Base-by-base conservation (phyloP, 148 eudicot genomes). In the Spergularia marina region DNA sequence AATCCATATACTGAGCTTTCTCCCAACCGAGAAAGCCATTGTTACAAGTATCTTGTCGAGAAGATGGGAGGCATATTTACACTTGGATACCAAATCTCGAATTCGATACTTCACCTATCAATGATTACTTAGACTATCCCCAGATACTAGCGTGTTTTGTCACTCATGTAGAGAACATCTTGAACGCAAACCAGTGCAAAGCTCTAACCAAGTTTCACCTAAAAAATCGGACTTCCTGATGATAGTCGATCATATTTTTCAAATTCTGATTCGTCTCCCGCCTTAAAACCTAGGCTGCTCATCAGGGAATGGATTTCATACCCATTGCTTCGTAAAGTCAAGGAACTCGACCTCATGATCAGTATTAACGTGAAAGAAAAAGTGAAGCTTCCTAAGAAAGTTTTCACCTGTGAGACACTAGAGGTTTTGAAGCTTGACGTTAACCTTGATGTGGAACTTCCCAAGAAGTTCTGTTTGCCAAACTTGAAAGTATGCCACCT, bases 331-430 rank as follows among this genome's bases (percentile, higher is more conserved):
- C 41, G 49, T 53, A 41, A n/a, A 15, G 54, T 71, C 34, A 62
- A 36, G 73, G 79, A 80, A 62, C 70, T 80, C 23, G 53, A 75
- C 61, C 51, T 80, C n/a, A n/a, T n/a, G n/a, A n/a, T n/a, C 2
- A 54, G 55, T 8, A 23, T 69, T 44, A 53, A 12, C 1, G 55
- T 74, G 17, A 58, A 20, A 4, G 7, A 17, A 39, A 54, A 30
- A 2, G 2, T 6, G 34, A 5, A 14, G 17, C 57, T 70, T 10
- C 72, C 76, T 53, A 20, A 12, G 2, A 34, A 49, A 12, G 17
- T 78, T 3, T 72, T 72, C 44, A 5, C 53, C 63, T 70, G 79
- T 64, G 39, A 14, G 49, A 75, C 75, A 14, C 66, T 80, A 18
- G 76, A 70, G 47, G 34, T 58, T 12, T 55, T 75, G 53, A 61